A percentile compares a stretch with the other conserved stretches of the same genome.
phyloP scores from a whole-genome alignment of 805 yeast species.

The Saccharomycopsis fodiens region DNA sequence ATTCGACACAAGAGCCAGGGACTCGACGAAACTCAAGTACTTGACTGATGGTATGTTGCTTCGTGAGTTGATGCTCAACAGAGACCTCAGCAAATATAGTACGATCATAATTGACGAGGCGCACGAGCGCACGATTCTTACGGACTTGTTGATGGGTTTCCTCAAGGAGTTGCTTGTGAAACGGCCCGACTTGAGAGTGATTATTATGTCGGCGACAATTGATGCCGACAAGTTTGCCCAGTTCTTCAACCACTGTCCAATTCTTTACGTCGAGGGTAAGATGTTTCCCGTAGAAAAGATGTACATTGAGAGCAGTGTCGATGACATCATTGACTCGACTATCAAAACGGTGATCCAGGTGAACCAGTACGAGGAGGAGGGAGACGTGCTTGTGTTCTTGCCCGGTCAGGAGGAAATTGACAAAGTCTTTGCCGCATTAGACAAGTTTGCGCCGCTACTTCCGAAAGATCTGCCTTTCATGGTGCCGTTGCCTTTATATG shows the following conservation, averaged over 20 bases:
- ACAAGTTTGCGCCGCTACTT: slow-evolving; percentile 52
- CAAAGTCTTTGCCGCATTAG: slow-evolving; percentile 58
- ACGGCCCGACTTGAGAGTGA: slow-evolving; percentile 50
- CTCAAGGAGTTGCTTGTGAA: slow-evolving; percentile 56
- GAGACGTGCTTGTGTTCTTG: slow-evolving; percentile 86
- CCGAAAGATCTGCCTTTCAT: slow-evolving; percentile 71
- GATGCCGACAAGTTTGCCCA: slow-evolving; percentile 82
- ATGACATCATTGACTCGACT: slow-evolving; percentile 77
- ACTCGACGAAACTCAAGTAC: slow-evolving; percentile 66
- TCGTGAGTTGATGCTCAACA: slow-evolving; percentile 80
- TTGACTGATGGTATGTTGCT: slow-evolving; percentile 96
- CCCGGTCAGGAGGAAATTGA: slow-evolving; percentile 99
- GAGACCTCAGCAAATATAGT: slow-evolving; percentile 53
- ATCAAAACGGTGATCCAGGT: slow-evolving; percentile 70
- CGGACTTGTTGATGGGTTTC: slow-evolving; percentile 87
- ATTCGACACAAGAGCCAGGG: slow-evolving; percentile 63
- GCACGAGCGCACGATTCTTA: slow-evolving; percentile 89
- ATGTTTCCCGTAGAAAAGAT: slow-evolving; percentile 74
- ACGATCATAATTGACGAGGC: slow-evolving; percentile 91
- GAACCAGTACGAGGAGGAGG: slow-evolving; percentile 70
- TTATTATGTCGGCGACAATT: slow-evolving; percentile 94
- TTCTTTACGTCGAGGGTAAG: slow-evolving; percentile 82
- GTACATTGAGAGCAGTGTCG: slow-evolving; percentile 57
- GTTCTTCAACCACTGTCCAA: slow-evolving; percentile 76
- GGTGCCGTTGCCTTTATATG: slow-evolving; percentile 80